Percentiles rank a stretch among this genome's conserved stretches.
Conservation (phyloP, 2,329 filamentous ascomycete species). For the Aspergillus candidus region DNA sequence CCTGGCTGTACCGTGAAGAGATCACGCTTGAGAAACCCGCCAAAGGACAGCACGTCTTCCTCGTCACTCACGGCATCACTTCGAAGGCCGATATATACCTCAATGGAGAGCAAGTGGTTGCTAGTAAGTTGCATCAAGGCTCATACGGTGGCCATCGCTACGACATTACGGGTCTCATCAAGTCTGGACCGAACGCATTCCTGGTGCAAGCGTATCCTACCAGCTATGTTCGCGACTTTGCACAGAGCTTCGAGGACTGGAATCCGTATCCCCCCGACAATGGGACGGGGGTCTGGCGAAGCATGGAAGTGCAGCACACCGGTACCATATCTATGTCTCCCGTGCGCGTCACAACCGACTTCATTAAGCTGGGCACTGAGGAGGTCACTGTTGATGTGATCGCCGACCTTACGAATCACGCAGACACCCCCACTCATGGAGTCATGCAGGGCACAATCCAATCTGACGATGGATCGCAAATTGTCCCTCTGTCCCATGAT, state of each 20-base stretch:
- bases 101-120: constrained; percentile 50
- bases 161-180: constrained; percentile 46
- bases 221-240: constrained; percentile 54
- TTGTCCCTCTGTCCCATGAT: constrained; percentile 22
- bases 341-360: constrained; percentile 43
- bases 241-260: constrained; percentile 57
- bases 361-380: constrained; percentile 29
- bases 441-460: constrained; percentile 19
- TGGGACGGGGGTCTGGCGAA: constrained; percentile 58
- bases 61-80: constrained; percentile 55
- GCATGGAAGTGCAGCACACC: constrained; percentile 51
- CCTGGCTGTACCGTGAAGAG: constrained; percentile 56
- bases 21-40: constrained; percentile 35
- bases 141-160: constrained; percentile 53
- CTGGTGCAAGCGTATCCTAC: constrained; percentile 53
- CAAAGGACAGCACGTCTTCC: constrained; percentile 42
- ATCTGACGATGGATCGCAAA: constrained; percentile 8
- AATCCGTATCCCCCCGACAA: constrained; percentile 58
- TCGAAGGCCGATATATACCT: constrained; percentile 56
- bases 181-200: constrained; percentile 44
- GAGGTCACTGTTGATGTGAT: constrained; percentile 34
- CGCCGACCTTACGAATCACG: constrained; percentile 30
- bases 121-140: constrained; percentile 47
- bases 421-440: constrained; percentile 13
- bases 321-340: constrained; percentile 45